phyloP scores from a whole-genome alignment of 148 eudicot genomes.

The Cornus controversa region DNA sequence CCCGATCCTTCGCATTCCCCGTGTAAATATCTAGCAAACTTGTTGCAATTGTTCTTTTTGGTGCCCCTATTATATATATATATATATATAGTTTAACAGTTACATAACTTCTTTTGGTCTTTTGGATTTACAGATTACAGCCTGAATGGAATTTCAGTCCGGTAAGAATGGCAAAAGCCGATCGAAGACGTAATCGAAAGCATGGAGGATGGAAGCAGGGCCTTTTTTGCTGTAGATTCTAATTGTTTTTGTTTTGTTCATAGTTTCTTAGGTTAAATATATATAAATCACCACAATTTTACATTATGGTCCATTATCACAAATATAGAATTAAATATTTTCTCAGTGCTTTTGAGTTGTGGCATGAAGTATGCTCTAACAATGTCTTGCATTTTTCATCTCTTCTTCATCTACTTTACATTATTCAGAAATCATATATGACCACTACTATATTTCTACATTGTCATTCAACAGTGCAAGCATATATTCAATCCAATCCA shows the following conservation, averaged over 20 bases:
- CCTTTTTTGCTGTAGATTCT: conserved; percentile 89
- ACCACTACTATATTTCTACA: too few relatives aligned
- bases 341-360: conserved; percentile 1
- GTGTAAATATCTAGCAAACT: conserved; percentile 44
- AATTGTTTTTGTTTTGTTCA: conserved; percentile 9
- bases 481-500: too few relatives aligned
- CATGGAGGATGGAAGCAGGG: conserved; percentile 68
- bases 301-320: conserved; percentile 8
- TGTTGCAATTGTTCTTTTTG: background rate
- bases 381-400: too few relatives aligned
- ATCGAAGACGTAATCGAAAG: conserved; percentile 51
- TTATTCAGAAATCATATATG: too few relatives aligned
- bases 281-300: conserved; percentile 2
- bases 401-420: too few relatives aligned
- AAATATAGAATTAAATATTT: conserved; percentile 14
- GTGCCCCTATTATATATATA: background rate
- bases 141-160: conserved; percentile 93
- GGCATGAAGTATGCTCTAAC: background rate
- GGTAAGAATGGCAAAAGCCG: conserved; percentile 89
- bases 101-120: background rate
- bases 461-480: too few relatives aligned
- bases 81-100: background rate
- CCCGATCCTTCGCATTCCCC: conserved; percentile 95
- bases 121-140: conserved; percentile 53
- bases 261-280: conserved; percentile 11